Conservation (phyloP, 208 protist genomes). For the Acanthamoeba culbertsoni region DNA sequence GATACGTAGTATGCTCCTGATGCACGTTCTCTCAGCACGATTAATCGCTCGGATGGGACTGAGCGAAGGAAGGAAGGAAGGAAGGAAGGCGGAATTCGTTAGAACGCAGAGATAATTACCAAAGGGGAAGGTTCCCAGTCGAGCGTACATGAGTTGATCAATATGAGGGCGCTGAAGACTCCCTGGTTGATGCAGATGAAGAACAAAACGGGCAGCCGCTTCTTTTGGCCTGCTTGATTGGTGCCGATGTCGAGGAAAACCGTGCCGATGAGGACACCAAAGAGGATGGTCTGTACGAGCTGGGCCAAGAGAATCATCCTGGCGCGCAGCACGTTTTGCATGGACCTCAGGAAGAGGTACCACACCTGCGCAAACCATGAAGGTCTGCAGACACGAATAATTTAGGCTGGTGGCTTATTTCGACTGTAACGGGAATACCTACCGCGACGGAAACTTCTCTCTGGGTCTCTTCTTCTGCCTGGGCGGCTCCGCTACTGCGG, state of each 20-base stretch:
- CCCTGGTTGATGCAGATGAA: slow-evolving; percentile 62
- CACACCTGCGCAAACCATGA: slow-evolving; percentile 9
- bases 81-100: not conserved
- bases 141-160: slow-evolving; percentile 54
- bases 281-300: slow-evolving; percentile 26
- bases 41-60: slow-evolving; percentile 64
- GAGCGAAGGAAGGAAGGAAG: not conserved
- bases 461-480: not conserved
- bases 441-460: slow-evolving; percentile 10
- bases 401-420: not conserved
- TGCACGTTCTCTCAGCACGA: slow-evolving; percentile 67
- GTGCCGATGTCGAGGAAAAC: slow-evolving; percentile 56
- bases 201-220: slow-evolving; percentile 47
- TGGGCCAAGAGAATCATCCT: not conserved
- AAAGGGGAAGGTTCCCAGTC: too few relatives aligned
- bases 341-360: slow-evolving; percentile 32
- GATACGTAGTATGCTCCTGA: slow-evolving; percentile 62
- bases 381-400: not conserved
- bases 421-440: not conserved
- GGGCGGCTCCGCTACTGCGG: not conserved
- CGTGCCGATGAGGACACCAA: slow-evolving; percentile 46
- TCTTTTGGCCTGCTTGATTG: not conserved
- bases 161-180: slow-evolving; percentile 50
- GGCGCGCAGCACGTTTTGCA: slow-evolving; percentile 48
- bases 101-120: not conserved